These are phyloP conservation scores for Styphnolobium japonicum DNA, from an alignment of 306 rosid genomes.

Conservation along the genomic window DNA sequence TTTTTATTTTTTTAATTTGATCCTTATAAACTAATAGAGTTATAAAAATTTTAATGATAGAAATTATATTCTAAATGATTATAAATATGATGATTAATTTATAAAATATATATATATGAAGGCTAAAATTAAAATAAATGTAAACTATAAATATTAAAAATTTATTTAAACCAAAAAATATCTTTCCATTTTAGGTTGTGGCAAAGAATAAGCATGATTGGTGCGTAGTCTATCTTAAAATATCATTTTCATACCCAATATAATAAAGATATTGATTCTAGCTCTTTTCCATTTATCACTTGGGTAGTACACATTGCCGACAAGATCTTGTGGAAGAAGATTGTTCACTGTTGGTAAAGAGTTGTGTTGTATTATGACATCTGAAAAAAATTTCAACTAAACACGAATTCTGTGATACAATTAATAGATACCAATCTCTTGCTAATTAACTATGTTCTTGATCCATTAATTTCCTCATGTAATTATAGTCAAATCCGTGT, in stretches of 20 bases:
- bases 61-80: too few species aligned
- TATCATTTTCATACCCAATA: background rate
- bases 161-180: too few species aligned
- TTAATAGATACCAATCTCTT: background rate
- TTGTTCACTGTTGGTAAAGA: conserved; percentile 17
- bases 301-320: conserved; percentile 23
- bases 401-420: background rate
- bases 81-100: too few species aligned
- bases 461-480: background rate
- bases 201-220: background rate
- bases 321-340: conserved; percentile 35
- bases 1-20: too few species aligned
- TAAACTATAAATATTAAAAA: too few species aligned
- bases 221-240: background rate
- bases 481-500: background rate
- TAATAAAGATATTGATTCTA: background rate
- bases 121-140: too few species aligned
- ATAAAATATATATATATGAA: too few species aligned
- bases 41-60: too few species aligned
- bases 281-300: background rate
- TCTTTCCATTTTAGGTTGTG: background rate
- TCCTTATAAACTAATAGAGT: too few species aligned
- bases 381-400: background rate
- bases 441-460: background rate
- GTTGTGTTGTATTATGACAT: background rate